These are phyloP conservation scores for Symbiodinium natans DNA, from an alignment of 73 alveolate genomes.

Conservation along the genomic window DNA sequence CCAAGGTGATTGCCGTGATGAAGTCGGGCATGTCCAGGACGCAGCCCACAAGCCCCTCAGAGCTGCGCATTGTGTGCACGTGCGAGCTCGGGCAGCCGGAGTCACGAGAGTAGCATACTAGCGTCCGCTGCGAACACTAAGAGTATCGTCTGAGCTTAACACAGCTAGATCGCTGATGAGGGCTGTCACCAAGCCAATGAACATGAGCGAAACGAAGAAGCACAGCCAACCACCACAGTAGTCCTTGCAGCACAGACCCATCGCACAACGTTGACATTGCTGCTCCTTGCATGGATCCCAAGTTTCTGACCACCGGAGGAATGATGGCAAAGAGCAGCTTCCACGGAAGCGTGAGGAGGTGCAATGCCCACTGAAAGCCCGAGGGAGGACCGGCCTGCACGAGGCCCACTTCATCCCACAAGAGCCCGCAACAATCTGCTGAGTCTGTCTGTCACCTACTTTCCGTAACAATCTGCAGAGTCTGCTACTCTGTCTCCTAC, in stretches of 20 bases:
- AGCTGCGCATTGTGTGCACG: background rate
- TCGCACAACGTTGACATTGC: background rate
- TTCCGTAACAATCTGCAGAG: too few relatives aligned
- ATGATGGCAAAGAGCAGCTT: constrained; percentile 95
- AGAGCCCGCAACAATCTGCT: background rate
- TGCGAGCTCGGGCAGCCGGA: background rate
- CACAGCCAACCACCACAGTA: constrained; percentile 96
- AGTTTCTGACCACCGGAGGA: constrained; percentile 94
- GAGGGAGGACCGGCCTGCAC: constrained; percentile 32
- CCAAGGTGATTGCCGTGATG: constrained; percentile 91
- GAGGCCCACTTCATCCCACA: background rate
- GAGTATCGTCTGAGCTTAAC: background rate
- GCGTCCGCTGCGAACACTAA: background rate
- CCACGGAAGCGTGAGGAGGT: constrained; percentile 96
- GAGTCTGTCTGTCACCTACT: too few relatives aligned
- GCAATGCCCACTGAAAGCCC: constrained; percentile 92
- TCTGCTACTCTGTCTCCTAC: too few relatives aligned
- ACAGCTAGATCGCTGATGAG: constrained; percentile 50
- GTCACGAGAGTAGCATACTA: background rate
- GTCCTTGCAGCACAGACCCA: background rate
- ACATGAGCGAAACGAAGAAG: constrained; percentile 93
- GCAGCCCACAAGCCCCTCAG: constrained; percentile 89
- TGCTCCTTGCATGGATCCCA: background rate
- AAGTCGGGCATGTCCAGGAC: constrained; percentile 94
- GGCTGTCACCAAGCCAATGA: constrained; percentile 95